Percentiles rank a stretch among this genome's conserved stretches.
phyloP scores from a whole-genome alignment of 2,329 filamentous ascomycete genomes.

The Fusarium kyushuense region DNA sequence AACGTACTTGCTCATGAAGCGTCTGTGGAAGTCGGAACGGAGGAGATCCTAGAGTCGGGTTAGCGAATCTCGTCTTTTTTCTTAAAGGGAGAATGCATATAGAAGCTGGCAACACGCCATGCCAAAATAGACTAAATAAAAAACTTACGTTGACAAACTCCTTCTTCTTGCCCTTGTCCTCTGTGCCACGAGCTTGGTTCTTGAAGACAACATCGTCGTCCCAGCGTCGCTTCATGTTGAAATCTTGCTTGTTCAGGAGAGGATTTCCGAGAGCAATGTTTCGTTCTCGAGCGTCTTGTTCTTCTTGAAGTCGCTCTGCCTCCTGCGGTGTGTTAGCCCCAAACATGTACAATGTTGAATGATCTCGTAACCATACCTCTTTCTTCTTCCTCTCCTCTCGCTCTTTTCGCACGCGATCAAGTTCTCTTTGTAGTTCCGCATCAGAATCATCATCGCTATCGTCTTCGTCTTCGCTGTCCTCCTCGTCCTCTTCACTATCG shows the following conservation, averaged over 20 bases:
- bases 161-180: slow-evolving; percentile 88
- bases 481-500: slow-evolving; percentile 69
- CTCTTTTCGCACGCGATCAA: slow-evolving; percentile 93
- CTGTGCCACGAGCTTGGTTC: slow-evolving; percentile 95
- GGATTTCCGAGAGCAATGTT: slow-evolving; percentile 95
- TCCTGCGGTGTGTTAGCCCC: slow-evolving; percentile 64
- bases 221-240: slow-evolving; percentile 92
- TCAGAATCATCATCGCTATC: slow-evolving; percentile 67
- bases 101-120: neutral
- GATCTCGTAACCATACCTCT: slow-evolving; percentile 47
- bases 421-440: slow-evolving; percentile 88
- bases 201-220: slow-evolving; percentile 99
- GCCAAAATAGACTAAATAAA: slow-evolving; percentile 1
- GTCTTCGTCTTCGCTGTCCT: slow-evolving; percentile 63
- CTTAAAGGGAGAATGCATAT: slow-evolving; percentile 1
- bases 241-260: slow-evolving; percentile 87
- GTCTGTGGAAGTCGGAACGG: slow-evolving; percentile 95
- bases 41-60: slow-evolving; percentile 75
- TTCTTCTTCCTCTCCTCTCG: slow-evolving; percentile 59
- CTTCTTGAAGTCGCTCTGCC: slow-evolving; percentile 80
- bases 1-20: slow-evolving; percentile 86
- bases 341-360: neutral
- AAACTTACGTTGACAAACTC: slow-evolving; percentile 92
- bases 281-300: slow-evolving; percentile 84
- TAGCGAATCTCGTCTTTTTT: slow-evolving; percentile 21